Evolutionary conservation across 2,329 filamentous ascomycete genomes (phyloP).

Genomic region (Fusarium sp.): DNA sequence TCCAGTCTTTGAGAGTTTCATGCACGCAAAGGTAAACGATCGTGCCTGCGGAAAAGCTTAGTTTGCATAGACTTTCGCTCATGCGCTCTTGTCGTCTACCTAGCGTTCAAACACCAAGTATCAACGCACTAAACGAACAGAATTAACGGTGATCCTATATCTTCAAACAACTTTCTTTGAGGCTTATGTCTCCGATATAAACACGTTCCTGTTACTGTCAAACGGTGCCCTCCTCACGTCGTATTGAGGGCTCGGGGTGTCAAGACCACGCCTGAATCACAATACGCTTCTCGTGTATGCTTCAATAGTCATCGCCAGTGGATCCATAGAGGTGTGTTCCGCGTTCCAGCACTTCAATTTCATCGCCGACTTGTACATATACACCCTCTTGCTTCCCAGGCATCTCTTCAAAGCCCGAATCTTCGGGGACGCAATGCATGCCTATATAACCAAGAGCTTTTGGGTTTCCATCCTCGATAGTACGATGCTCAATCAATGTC

Average conservation of each 20-base stretch:
- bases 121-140: not conserved
- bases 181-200: not conserved
- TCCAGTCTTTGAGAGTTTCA: not conserved
- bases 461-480: conserved; percentile 43
- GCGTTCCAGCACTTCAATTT: conserved; percentile 47
- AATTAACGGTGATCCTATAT: not conserved
- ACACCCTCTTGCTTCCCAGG: not conserved
- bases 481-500: conserved; percentile 40
- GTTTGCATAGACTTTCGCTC: not conserved
- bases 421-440: conserved; percentile 49
- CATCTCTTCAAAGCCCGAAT: conserved; percentile 27
- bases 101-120: not conserved
- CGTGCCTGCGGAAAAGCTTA: not conserved
- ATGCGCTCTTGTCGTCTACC: not conserved
- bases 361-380: conserved; percentile 45
- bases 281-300: not conserved
- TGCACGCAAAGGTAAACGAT: not conserved
- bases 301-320: conserved; percentile 43
- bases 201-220: not conserved
- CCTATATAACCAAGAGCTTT: conserved; percentile 47
- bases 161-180: not conserved
- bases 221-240: no score
- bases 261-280: not conserved
- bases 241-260: no score
- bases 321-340: conserved; percentile 46